Percentiles rank a stretch among this genome's conserved stretches.
phyloP scores from a whole-genome alignment of 305 asterid genomes.

The Solanum hybrid region DNA sequence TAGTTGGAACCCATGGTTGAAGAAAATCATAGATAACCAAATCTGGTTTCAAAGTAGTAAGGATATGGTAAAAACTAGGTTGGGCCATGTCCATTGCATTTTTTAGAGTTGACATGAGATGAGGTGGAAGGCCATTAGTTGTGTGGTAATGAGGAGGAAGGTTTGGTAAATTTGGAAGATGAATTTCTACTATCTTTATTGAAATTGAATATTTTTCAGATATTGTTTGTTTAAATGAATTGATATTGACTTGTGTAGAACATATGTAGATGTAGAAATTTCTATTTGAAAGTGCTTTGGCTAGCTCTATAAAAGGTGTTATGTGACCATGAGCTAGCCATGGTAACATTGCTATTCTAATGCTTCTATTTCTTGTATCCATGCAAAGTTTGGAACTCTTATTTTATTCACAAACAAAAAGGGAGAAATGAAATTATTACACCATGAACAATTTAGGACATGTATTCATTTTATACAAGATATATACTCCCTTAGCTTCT shows the following conservation, averaged over 20 bases:
- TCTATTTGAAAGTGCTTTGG: slow-evolving; percentile 31
- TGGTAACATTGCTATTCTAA: slow-evolving; percentile 42
- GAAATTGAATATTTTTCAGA: slow-evolving; percentile 30
- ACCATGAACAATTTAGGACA: background rate
- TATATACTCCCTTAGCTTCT: background rate
- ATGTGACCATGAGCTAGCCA: slow-evolving; percentile 75
- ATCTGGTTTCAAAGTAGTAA: slow-evolving; percentile 49
- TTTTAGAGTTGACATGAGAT: slow-evolving; percentile 41
- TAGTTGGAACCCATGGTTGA: slow-evolving; percentile 53
- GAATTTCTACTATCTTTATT: slow-evolving; percentile 46
- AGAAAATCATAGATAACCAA: slow-evolving; percentile 46
- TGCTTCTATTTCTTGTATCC: background rate
- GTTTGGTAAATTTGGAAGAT: slow-evolving; percentile 32
- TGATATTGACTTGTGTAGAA: slow-evolving; percentile 38
- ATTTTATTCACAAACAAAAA: background rate
- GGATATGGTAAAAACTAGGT: slow-evolving; percentile 31
- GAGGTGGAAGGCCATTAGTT: slow-evolving; percentile 64
- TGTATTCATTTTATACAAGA: background rate
- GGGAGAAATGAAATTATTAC: background rate
- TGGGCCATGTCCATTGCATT: slow-evolving; percentile 36
- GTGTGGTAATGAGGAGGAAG: slow-evolving; percentile 56
- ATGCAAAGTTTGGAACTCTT: background rate
- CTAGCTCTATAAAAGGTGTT: slow-evolving; percentile 49
- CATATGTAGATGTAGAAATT: slow-evolving; percentile 46
- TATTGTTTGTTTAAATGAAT: slow-evolving; percentile 19